Conservation (phyloP, 345 rosid species). For the Eucalyptus virginea region DNA sequence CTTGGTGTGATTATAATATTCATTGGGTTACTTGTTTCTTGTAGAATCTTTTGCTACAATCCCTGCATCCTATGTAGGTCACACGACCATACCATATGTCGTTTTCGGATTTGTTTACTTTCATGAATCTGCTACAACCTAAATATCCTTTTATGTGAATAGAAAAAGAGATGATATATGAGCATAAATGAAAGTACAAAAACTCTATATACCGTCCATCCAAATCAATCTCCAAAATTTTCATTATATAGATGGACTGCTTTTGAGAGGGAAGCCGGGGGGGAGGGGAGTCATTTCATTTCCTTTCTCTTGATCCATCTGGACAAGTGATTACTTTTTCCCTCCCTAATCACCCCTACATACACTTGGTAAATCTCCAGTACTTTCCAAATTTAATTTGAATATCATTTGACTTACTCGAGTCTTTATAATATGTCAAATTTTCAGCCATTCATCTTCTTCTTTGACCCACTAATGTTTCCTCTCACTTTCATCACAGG, state of each 20-base stretch:
- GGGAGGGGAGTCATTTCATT: neutral
- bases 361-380: neutral
- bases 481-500: neutral
- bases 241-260: neutral
- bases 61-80: neutral
- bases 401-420: neutral
- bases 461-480: neutral
- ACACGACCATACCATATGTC: neutral
- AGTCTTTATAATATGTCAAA: neutral
- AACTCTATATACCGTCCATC: neutral
- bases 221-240: neutral
- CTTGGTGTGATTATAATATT: too few relatives aligned
- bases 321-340: neutral
- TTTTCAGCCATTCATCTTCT: neutral
- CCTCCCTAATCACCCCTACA: neutral
- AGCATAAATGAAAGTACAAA: neutral
- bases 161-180: neutral
- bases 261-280: neutral
- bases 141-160: neutral
- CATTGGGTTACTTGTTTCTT: neutral
- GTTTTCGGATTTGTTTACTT: neutral
- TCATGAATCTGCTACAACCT: neutral
- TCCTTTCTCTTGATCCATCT: neutral
- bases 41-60: neutral
- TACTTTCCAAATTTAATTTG: neutral